Percentiles rank a stretch among this genome's conserved stretches.
Evolutionary conservation across 257 asterid species (phyloP).

Genomic region (Osmanthus fragrans): DNA sequence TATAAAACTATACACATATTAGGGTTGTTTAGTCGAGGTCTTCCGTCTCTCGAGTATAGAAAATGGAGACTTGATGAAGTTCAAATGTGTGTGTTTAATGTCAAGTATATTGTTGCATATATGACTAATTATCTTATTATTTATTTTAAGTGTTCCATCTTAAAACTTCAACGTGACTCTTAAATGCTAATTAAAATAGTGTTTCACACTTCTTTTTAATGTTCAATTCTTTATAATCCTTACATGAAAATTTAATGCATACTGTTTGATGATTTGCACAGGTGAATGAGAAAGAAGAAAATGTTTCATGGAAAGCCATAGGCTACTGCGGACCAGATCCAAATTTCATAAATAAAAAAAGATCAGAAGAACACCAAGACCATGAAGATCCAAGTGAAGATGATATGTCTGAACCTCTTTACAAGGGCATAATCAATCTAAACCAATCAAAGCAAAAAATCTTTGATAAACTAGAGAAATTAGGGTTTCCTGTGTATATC

Average conservation of each 20-base stretch:
- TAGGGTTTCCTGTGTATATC: conserved; percentile 49
- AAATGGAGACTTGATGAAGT: too few species aligned
- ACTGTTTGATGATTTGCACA: conserved; percentile 8
- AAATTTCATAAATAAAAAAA: conserved; percentile 25
- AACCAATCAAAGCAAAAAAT: conserved; percentile 29
- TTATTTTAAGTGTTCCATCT: background rate
- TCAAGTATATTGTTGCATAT: background rate
- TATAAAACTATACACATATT: too few species aligned
- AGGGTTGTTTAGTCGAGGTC: too few species aligned
- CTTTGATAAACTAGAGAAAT: conserved; percentile 26
- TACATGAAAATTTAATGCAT: background rate
- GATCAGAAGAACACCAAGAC: conserved; percentile 19
- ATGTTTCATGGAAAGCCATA: conserved; percentile 79
- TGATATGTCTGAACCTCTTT: conserved; percentile 47
- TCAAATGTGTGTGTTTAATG: background rate
- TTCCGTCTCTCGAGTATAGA: too few species aligned
- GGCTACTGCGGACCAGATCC: conserved; percentile 79
- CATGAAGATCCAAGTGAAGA: conserved; percentile 22
- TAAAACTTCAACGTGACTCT: too few species aligned
- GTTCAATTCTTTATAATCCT: background rate
- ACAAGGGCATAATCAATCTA: conserved; percentile 47
- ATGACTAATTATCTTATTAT: background rate
- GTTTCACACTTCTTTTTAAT: background rate
- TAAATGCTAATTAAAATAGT: too few species aligned
- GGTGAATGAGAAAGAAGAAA: conserved; percentile 66